phyloP scores from a whole-genome alignment of 805 yeast species.

The Candida awuae region DNA sequence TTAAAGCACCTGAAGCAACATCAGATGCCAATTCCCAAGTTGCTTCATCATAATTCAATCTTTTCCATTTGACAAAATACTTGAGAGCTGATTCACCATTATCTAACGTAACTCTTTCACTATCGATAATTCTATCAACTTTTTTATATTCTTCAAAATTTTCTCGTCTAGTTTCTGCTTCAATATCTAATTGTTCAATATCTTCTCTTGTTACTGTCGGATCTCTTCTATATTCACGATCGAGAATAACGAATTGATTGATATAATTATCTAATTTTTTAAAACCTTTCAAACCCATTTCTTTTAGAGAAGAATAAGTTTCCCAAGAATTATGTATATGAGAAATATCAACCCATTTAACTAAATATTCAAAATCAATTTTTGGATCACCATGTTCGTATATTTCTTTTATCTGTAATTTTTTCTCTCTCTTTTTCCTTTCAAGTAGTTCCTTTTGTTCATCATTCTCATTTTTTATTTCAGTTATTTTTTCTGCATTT shows the following conservation, averaged over 20 bases:
- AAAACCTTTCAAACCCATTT: slow-evolving; percentile 52
- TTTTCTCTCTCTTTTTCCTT: slow-evolving; percentile 26
- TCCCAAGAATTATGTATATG: slow-evolving; percentile 97
- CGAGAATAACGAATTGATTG: slow-evolving; percentile 64
- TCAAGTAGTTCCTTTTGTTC: slow-evolving; percentile 23
- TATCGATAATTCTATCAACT: slow-evolving; percentile 85
- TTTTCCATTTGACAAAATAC: slow-evolving; percentile 88
- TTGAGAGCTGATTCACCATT: slow-evolving; percentile 61
- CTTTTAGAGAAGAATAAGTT: slow-evolving; percentile 43
- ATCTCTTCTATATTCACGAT: slow-evolving; percentile 69
- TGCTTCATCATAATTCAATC: slow-evolving; percentile 88
- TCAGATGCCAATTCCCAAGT: slow-evolving; percentile 94
- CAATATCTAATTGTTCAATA: slow-evolving; percentile 87
- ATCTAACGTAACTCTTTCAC: slow-evolving; percentile 60
- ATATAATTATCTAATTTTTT: slow-evolving; percentile 88
- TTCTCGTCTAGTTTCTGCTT: slow-evolving; percentile 75
- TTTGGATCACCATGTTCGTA: slow-evolving; percentile 40
- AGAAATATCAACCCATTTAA: slow-evolving; percentile 84
- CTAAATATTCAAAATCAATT: slow-evolving; percentile 46
- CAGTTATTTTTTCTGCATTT: neutral
- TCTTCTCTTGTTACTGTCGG: slow-evolving; percentile 84
- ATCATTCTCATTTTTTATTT: neutral
- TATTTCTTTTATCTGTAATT: slow-evolving; percentile 16
- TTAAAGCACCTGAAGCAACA: slow-evolving; percentile 78
- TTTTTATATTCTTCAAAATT: slow-evolving; percentile 74